These are phyloP conservation scores for Boletus sp. DNA, from an alignment of 768 basidiomycete species.

Conservation along the genomic window DNA sequence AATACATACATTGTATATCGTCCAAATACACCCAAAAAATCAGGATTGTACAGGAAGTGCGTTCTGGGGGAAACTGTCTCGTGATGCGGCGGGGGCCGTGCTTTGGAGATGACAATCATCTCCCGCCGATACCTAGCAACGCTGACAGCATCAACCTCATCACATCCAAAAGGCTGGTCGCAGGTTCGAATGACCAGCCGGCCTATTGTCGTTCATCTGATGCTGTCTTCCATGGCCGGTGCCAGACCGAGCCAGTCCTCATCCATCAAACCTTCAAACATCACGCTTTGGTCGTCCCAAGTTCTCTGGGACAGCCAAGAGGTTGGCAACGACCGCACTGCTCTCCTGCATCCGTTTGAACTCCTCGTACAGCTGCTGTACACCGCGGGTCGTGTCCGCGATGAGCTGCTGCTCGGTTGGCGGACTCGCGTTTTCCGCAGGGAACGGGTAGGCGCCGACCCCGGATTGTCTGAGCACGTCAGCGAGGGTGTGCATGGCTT, in stretches of 20 bases:
- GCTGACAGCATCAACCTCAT: background rate
- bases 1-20: background rate
- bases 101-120: background rate
- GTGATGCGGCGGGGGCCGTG: too few relatives aligned
- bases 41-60: too few relatives aligned
- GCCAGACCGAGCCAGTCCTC: background rate
- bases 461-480: constrained; percentile 56
- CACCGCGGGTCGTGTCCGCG: constrained; percentile 38
- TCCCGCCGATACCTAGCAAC: background rate
- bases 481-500: constrained; percentile 44
- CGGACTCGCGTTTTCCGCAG: constrained; percentile 25
- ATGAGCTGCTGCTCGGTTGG: constrained; percentile 50
- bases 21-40: background rate
- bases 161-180: background rate
- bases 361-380: constrained; percentile 49
- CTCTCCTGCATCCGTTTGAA: constrained; percentile 56
- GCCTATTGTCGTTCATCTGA: background rate
- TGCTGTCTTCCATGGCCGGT: background rate
- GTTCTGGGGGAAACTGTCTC: too few relatives aligned
- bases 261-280: background rate
- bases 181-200: background rate
- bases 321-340: constrained; percentile 49
- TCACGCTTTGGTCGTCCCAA: constrained; percentile 13
- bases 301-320: constrained; percentile 34
- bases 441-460: constrained; percentile 63